Evolutionary conservation across 2,329 filamentous ascomycete species (phyloP).

Genomic region (Penicillium janthinellum): DNA sequence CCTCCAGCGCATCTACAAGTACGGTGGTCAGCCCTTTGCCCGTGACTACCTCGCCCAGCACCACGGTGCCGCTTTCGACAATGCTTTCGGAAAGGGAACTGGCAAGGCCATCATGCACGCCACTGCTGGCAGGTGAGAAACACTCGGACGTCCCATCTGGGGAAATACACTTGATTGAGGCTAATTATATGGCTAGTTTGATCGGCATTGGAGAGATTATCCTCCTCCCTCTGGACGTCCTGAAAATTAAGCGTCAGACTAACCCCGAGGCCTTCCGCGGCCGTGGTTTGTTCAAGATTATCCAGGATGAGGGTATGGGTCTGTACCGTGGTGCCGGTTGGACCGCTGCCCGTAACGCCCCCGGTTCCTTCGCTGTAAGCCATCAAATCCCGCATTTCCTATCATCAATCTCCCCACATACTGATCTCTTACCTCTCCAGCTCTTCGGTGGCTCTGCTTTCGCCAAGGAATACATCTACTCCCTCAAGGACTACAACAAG

Average conservation of each 20-base stretch:
- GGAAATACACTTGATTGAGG: neutral
- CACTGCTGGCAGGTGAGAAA: slow-evolving; percentile 76
- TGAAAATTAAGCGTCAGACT: slow-evolving; percentile 99
- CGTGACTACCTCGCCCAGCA: slow-evolving; percentile 82
- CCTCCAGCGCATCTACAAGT: slow-evolving; percentile 97
- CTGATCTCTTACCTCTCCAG: slow-evolving; percentile 44
- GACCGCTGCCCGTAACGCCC: slow-evolving; percentile 96
- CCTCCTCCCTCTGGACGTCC: slow-evolving; percentile 88
- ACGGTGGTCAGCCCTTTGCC: slow-evolving; percentile 93
- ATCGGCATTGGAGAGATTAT: slow-evolving; percentile 98
- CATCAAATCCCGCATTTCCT: neutral
- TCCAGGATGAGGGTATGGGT: slow-evolving; percentile 91
- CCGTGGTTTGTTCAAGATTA: slow-evolving; percentile 84
- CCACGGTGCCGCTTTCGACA: slow-evolving; percentile 81
- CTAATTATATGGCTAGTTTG: slow-evolving; percentile 57
- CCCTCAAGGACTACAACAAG: slow-evolving; percentile 90
- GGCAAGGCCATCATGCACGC: slow-evolving; percentile 99
- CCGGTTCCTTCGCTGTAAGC: slow-evolving; percentile 91
- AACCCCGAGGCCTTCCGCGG: slow-evolving; percentile 98
- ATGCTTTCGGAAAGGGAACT: slow-evolving; percentile 90
- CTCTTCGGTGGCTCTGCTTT: slow-evolving; percentile 97
- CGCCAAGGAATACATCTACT: slow-evolving; percentile 94
- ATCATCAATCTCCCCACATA: neutral
- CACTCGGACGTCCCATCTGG: neutral
- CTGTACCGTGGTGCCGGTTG: slow-evolving; percentile 96